phyloP scores from a whole-genome alignment of 257 asterid genomes.

The Solanum bukasovii region DNA sequence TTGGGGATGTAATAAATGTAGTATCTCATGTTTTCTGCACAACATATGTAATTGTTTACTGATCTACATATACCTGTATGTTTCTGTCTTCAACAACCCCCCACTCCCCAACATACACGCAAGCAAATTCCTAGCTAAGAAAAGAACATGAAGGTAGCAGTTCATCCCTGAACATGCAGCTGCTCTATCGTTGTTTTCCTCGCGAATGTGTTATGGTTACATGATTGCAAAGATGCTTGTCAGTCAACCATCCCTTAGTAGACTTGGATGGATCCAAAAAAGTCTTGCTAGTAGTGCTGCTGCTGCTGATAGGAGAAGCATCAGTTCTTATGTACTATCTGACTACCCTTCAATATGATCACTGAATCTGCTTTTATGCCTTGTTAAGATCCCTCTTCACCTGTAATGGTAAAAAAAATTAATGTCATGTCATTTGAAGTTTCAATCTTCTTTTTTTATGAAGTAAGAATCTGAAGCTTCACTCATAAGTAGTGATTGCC shows the following conservation, averaged over 20 bases:
- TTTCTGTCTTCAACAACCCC: neutral
- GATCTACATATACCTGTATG: neutral
- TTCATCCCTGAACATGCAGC: neutral
- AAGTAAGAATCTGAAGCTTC: neutral
- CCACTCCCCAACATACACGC: neutral
- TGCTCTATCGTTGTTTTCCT: neutral
- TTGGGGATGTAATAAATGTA: neutral
- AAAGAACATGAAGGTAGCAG: neutral
- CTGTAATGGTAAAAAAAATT: neutral
- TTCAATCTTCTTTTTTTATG: neutral
- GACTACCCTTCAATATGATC: neutral
- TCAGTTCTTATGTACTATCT: neutral
- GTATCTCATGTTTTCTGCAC: neutral
- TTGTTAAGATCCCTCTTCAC: neutral
- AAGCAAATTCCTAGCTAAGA: neutral
- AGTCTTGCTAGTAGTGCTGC: conserved; percentile 5
- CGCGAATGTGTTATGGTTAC: neutral
- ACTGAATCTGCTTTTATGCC: neutral
- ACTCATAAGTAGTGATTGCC: neutral
- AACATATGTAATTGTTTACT: neutral
- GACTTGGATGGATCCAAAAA: neutral
- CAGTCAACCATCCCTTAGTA: neutral
- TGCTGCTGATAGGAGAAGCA: conserved; percentile 5
- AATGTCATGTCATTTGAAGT: neutral
- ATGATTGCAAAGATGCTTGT: neutral